Evolutionary conservation across 441 rosid genomes (phyloP).

Genomic region (Aleurites moluccanus): DNA sequence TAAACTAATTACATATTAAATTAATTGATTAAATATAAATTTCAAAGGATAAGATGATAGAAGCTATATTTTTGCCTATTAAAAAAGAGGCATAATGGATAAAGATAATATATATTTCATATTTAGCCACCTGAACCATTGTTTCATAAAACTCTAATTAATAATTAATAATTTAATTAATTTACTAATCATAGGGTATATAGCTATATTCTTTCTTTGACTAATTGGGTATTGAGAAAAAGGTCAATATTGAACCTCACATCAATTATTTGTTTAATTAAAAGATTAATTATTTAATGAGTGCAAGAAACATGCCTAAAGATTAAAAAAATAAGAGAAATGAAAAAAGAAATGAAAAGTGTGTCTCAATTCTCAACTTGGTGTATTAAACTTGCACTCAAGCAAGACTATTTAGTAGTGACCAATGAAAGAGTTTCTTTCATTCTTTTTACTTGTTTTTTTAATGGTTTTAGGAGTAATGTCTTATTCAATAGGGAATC

Average conservation of each 20-base stretch:
- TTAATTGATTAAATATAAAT: neutral
- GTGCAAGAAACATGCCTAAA: constrained; percentile 2
- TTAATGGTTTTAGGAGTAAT: neutral
- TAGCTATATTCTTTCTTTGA: neutral
- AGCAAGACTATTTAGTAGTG: neutral
- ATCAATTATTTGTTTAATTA: constrained; percentile 2
- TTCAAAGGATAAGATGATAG: neutral
- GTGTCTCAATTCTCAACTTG: neutral
- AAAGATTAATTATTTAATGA: constrained; percentile 6
- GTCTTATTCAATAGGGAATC: constrained; percentile 11
- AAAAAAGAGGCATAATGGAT: neutral
- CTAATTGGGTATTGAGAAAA: neutral
- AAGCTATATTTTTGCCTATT: too few species aligned
- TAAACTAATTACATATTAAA: neutral
- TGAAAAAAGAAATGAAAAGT: too few species aligned
- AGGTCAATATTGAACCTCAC: neutral
- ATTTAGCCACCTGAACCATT: neutral
- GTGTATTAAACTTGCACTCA: constrained; percentile 13
- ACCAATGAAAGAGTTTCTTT: neutral
- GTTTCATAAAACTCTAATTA: neutral
- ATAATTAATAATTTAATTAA: neutral
- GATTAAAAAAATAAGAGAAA: neutral
- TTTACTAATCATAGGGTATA: neutral
- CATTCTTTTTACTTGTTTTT: neutral
- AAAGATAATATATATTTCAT: neutral